These are phyloP conservation scores for Taxawa tesnikishii DNA, from an alignment of 2,329 filamentous ascomycete genomes.

Conservation along the genomic window DNA sequence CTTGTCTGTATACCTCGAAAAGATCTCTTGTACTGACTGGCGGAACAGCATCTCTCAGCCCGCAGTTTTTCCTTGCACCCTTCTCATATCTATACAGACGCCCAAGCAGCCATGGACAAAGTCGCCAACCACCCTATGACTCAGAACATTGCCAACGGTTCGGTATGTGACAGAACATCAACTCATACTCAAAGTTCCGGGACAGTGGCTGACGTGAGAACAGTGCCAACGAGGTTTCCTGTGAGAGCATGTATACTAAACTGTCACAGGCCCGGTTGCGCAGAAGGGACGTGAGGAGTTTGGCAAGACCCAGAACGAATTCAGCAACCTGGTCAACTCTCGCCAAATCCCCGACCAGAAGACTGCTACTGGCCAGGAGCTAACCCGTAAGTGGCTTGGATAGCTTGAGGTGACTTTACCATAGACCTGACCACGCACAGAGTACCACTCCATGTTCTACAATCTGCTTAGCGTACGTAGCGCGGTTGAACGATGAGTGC, in stretches of 20 bases:
- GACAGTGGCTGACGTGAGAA: neutral
- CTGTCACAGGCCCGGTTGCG: constrained; percentile 37
- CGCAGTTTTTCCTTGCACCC: no score
- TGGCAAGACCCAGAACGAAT: constrained; percentile 43
- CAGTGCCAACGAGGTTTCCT: neutral
- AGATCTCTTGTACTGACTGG: constrained; percentile 17
- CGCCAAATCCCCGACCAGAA: constrained; percentile 40
- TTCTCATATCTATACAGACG: constrained; percentile 24
- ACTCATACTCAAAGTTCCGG: constrained; percentile 9
- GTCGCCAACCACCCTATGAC: constrained; percentile 37
- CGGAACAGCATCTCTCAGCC: neutral
- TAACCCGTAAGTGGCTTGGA: constrained; percentile 40
- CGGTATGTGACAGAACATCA: constrained; percentile 23
- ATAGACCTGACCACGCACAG: no score
- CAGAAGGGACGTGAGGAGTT: constrained; percentile 45
- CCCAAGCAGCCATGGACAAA: constrained; percentile 33
- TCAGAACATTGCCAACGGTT: constrained; percentile 35
- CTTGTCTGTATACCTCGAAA: neutral
- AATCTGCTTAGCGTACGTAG: constrained; percentile 43
- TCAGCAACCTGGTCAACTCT: constrained; percentile 44
- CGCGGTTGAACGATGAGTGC: constrained; percentile 22
- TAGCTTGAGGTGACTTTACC: no score
- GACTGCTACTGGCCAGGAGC: constrained; percentile 47
- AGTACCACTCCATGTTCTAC: constrained; percentile 57
- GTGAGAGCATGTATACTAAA: neutral